A percentile compares a stretch with the other conserved stretches of the same genome.
phyloP scores from a whole-genome alignment of 495 filamentous ascomycete species.

The Neurospora pannonica region DNA sequence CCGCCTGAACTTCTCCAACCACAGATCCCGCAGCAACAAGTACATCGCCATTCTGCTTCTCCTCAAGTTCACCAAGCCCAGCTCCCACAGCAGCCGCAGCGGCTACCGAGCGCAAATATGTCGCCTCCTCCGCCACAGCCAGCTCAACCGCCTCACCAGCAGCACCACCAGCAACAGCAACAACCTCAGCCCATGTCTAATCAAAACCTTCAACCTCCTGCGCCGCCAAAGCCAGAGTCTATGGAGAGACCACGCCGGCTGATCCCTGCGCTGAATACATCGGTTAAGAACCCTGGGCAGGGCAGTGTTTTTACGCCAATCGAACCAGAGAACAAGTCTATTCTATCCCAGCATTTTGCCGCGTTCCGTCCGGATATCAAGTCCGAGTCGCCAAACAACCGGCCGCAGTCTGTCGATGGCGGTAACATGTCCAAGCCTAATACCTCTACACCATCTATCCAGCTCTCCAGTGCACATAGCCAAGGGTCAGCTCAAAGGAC shows the following conservation, averaged over 20 bases:
- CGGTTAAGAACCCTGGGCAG: slow-evolving; percentile 63
- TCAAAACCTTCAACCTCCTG: slow-evolving; percentile 26
- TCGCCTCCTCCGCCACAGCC: slow-evolving; percentile 26
- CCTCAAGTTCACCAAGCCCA: slow-evolving; percentile 26
- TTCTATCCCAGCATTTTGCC: slow-evolving; percentile 79
- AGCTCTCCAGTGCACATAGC: slow-evolving; percentile 31
- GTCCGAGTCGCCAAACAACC: slow-evolving; percentile 31
- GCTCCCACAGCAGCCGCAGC: slow-evolving; percentile 27
- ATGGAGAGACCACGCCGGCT: slow-evolving; percentile 23
- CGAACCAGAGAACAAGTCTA: slow-evolving; percentile 72
- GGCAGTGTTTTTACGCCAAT: slow-evolving; percentile 97
- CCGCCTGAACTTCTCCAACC: slow-evolving; percentile 35
- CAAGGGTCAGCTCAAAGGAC: slow-evolving; percentile 33
- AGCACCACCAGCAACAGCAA: slow-evolving; percentile 23
- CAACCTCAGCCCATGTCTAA: slow-evolving; percentile 15
- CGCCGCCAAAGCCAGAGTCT: slow-evolving; percentile 36
- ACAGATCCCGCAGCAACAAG: slow-evolving; percentile 39
- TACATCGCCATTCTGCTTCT: slow-evolving; percentile 38
- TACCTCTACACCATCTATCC: slow-evolving; percentile 42
- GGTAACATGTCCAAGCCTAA: slow-evolving; percentile 39
- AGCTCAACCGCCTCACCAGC: slow-evolving; percentile 13
- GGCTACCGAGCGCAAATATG: slow-evolving; percentile 20
- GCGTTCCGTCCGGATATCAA: slow-evolving; percentile 36
- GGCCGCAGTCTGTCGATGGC: slow-evolving; percentile 58
- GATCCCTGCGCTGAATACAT: slow-evolving; percentile 33